Percentiles rank a stretch among this genome's conserved stretches.
Evolutionary conservation across 2,329 filamentous ascomycete genomes (phyloP).

Genomic region (Plenodomus lindquistii): DNA sequence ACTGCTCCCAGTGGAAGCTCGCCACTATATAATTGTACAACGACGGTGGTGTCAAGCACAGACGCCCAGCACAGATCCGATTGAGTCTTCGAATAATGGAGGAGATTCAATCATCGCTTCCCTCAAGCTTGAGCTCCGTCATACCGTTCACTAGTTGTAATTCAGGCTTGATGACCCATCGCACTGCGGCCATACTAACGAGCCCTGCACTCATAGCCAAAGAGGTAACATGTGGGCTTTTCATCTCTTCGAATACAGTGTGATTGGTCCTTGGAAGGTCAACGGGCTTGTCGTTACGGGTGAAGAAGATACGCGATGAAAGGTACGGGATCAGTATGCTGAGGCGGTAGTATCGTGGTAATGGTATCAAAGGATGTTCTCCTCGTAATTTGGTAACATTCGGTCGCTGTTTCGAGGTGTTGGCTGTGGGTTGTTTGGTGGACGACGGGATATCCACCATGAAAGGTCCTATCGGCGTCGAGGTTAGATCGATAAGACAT

Average conservation of each 20-base stretch:
- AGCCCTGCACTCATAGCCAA: slow-evolving; percentile 40
- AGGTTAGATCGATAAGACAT: slow-evolving; percentile 29
- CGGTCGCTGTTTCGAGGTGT: slow-evolving; percentile 9
- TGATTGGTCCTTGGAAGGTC: slow-evolving; percentile 27
- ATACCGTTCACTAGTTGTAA: slow-evolving; percentile 9
- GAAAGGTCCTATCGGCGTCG: slow-evolving; percentile 33
- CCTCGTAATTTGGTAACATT: slow-evolving; percentile 12
- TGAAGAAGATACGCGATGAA: slow-evolving; percentile 40
- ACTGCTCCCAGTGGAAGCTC: no score
- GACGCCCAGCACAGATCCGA: no score
- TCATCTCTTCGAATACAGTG: slow-evolving; percentile 34
- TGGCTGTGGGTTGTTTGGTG: slow-evolving; percentile 18
- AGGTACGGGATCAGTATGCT: slow-evolving; percentile 36
- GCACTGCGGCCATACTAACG: slow-evolving; percentile 36
- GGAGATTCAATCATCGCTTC: background rate
- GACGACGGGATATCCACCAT: slow-evolving; percentile 11
- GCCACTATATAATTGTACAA: no score
- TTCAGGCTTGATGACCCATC: slow-evolving; percentile 23
- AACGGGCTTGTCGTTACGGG: slow-evolving; percentile 24
- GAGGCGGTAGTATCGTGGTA: slow-evolving; percentile 39
- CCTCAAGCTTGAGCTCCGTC: slow-evolving; percentile 23
- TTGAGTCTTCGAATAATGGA: background rate
- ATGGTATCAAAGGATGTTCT: background rate
- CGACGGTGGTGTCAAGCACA: no score
- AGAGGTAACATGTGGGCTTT: slow-evolving; percentile 34